Evolutionary conservation across 2,329 filamentous ascomycete genomes (phyloP), one percentile per base, ranked within the genome.

Genomic region (Xylaria multiplex): DNA sequence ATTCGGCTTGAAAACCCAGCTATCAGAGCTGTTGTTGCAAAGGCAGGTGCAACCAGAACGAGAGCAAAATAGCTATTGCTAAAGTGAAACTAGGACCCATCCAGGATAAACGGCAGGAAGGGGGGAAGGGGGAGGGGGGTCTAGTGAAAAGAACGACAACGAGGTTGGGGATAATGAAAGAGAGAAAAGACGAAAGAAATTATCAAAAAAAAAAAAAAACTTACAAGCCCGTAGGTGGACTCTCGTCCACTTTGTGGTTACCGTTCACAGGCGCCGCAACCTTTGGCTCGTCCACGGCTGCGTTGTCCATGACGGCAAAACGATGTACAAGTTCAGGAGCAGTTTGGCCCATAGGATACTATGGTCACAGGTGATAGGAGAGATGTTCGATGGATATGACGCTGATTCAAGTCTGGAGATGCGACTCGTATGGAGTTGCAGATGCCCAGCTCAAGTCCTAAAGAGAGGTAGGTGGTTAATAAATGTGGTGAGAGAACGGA

Each of bases 161-260:
- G 3, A 37, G 5, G 16, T 35, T 30, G 4, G 32, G 19, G 35
- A 22, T 30, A 35, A 14, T 7, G 24, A 59, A 35, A 14, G 30
- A 59, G n/a, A 45, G 13, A 49, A 13, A 40, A 40, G 37, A 40
- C 8, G 11, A 40, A 40, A 40, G 1, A 37, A 8, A 37, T 8
- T 2, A 40, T 13, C 3, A 40, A 14, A 13, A 50, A 45, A 45
- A 49, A 42, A 27, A 1, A 37, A 19, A 11, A 56, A 70, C 69
- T 53, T 62, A 71, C 69, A 65, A 68, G 48, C 27, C 54, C 6
- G 37, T 13, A 54, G 67, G 46, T 13, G 62, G 56, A 6, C 60
- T 59, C 32, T 57, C 62, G 2, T 66, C 57, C 46, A 22, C 40
- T 58, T 69, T 69, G 24, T 70, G 60, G 8, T 59, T 62, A 22